Percentiles rank a stretch among this genome's conserved stretches.
Conservation (phyloP, 1,139 yeast genomes). For the Yamadazyma buinensis region DNA sequence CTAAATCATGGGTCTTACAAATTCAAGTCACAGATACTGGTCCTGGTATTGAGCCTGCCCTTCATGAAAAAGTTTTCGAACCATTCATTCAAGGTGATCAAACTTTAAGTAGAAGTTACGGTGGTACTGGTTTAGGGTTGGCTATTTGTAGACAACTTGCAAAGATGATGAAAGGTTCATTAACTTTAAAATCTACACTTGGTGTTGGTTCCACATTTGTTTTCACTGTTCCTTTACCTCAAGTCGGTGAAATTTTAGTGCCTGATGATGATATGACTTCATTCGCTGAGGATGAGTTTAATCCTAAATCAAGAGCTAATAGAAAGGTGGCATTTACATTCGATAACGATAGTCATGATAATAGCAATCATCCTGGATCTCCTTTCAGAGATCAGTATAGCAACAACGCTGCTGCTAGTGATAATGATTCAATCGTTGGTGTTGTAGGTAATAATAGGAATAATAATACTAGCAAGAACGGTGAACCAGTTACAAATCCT, state of each 20-base stretch:
- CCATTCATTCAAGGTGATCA: constrained; percentile 98
- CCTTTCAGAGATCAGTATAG: neutral
- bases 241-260: constrained; percentile 57
- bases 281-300: constrained; percentile 44
- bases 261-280: constrained; percentile 35
- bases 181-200: constrained; percentile 61
- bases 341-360: constrained; percentile 12
- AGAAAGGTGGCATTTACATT: constrained; percentile 36
- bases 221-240: constrained; percentile 73
- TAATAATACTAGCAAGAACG: no score
- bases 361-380: neutral
- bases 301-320: constrained; percentile 32
- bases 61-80: constrained; percentile 84
- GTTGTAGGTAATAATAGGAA: constrained; percentile 1
- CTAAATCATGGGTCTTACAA: constrained; percentile 59
- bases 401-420: neutral
- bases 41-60: constrained; percentile 79
- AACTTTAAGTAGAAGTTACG: constrained; percentile 83
- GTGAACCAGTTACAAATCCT: no score
- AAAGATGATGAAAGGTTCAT: constrained; percentile 81
- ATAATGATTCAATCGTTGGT: neutral
- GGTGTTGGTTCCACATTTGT: constrained; percentile 82
- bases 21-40: constrained; percentile 87
- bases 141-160: constrained; percentile 92
- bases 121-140: constrained; percentile 94